phyloP scores from a whole-genome alignment of 2,329 filamentous ascomycete genomes.

The Xylaria multiplex region DNA sequence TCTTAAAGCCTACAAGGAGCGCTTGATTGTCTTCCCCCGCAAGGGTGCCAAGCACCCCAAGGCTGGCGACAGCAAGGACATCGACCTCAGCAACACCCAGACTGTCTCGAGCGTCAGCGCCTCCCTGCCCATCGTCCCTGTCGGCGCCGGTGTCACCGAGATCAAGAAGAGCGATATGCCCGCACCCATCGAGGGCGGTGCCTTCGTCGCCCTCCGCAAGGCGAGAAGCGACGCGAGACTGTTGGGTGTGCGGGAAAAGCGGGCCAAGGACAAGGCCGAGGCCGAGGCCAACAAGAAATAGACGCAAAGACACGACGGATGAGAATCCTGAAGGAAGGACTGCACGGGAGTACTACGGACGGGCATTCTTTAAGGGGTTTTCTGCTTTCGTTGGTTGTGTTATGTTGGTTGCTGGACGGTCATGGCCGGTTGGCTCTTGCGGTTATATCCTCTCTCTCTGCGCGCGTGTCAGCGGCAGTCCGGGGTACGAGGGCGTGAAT shows the following conservation, averaged over 20 bases:
- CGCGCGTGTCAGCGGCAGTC: conserved; percentile 37
- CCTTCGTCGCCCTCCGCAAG: conserved; percentile 85
- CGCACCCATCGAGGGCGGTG: conserved; percentile 80
- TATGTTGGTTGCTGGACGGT: conserved; percentile 43
- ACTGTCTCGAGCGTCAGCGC: conserved; percentile 65
- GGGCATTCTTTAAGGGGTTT: conserved; percentile 48
- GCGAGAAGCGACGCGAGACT: conserved; percentile 85
- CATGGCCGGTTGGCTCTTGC: conserved; percentile 46
- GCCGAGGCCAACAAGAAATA: conserved; percentile 90
- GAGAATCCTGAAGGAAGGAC: conserved; percentile 43
- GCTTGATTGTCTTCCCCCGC: conserved; percentile 97
- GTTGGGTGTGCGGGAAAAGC: conserved; percentile 90
- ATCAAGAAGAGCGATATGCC: conserved; percentile 86
- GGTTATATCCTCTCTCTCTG: conserved; percentile 38
- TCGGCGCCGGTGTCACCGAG: conserved; percentile 72
- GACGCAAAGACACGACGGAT: conserved; percentile 48
- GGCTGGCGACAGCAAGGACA: conserved; percentile 88
- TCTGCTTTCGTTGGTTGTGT: conserved; percentile 49
- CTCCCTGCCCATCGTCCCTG: conserved; percentile 78
- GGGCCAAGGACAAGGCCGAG: conserved; percentile 86
- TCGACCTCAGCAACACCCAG: conserved; percentile 74
- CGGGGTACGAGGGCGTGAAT: conserved; percentile 40
- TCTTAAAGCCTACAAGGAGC: conserved; percentile 96
- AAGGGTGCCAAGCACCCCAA: conserved; percentile 87
- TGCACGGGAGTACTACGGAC: conserved; percentile 51